Base-by-base conservation (phyloP, 345 rosid species). In the Adansonia digitata region DNA sequence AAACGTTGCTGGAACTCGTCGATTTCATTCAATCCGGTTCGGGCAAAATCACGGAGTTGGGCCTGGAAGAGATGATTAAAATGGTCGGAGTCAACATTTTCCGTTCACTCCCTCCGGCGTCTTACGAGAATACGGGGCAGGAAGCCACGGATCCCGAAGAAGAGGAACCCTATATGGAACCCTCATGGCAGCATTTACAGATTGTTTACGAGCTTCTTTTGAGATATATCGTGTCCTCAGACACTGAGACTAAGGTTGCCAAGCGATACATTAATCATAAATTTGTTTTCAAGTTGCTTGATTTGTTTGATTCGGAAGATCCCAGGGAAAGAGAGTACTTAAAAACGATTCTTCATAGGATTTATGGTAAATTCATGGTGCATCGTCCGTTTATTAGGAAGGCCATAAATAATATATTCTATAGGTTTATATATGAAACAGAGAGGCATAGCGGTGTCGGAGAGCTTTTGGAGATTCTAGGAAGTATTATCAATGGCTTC, bases 331-430 rank as follows among this genome's bases (percentile, higher is more conserved):
- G 98, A 59, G 98, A 93, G 77, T 93, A 91, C 69, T 75, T 93
- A 80, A 93, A 91, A 76, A 89, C 94, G 0, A 87, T 93, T 77
- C 89, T 91, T 66, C 98, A 93, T 82, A 83, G 97, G 77, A 91
- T 93, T 69, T 93, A 93, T 76, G 98, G 97, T 24, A 93, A 90
- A 85, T 93, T 93, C 74, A 93, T 93, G 98, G 91, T 91, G 31
- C 98, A 93, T 35, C 85, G 97, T 4, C 97, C 97, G 0, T 93
- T 88, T 78, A 90, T 93, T 75, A 93, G 97, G 86, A 93, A 88
- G 83, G 88, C 86, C 3, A 90, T 90, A 13, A 93, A 91, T 72
- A 71, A 91, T 73, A 93, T 91, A 55, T 93, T 93, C 71, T 93
- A 91, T 74, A 85, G 92, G 77, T 91, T 91, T 79, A 88, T 93